Base-by-base conservation (phyloP, 768 basidiomycete species). In the Tulasnella sp. region DNA sequence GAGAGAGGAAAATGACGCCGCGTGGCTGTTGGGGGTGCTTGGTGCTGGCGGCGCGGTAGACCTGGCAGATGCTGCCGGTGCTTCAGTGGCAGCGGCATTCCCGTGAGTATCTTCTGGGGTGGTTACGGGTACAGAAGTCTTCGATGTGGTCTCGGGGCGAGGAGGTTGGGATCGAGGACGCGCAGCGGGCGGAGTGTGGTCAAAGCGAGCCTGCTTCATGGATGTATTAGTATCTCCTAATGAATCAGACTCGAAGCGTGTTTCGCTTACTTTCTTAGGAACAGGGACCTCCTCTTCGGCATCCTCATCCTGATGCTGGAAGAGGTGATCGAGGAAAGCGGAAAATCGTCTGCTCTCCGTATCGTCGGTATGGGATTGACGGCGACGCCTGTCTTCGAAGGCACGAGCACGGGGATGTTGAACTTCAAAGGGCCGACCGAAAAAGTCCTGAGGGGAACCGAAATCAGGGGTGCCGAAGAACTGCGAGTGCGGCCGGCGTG, bases 1-100 rank as follows among this genome's bases (percentile, higher is more conserved):
- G 81, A 91, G 86, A 32, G 85, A 77, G 32, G 80, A 80, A 70
- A 88, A 84, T 0, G 90, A 72, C 15, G 76, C 48, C 0, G 69
- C 26, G 29, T 73, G 77, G 44, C 23, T 35, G 5, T 67, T 67
- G 10, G 61, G 61, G 29, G 23, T 67, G 16, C 61, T 35, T 5
- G 71, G 23, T 42, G 69, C 61, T 42, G 77, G 77, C 9, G 77
- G 20, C 7, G 70, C 6, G 20, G 69, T 39, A 13, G 77, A 15
- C 26, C 29, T 20, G 20, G 69, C 16, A 20, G 77, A 61, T 13
- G 46, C 13, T 35, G 74, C 7, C n/a, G 46, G 20, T 29, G 46
- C 0, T 15, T 55, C n/a, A n/a, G 55, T 10, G 48, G 74, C 3
- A 16, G 26, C 11, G n/a, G 74, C 37, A 15, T 75, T 51, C 23